These are phyloP conservation scores for Crotalaria pallida DNA, from an alignment of 306 rosid genomes.

Conservation along the genomic window DNA sequence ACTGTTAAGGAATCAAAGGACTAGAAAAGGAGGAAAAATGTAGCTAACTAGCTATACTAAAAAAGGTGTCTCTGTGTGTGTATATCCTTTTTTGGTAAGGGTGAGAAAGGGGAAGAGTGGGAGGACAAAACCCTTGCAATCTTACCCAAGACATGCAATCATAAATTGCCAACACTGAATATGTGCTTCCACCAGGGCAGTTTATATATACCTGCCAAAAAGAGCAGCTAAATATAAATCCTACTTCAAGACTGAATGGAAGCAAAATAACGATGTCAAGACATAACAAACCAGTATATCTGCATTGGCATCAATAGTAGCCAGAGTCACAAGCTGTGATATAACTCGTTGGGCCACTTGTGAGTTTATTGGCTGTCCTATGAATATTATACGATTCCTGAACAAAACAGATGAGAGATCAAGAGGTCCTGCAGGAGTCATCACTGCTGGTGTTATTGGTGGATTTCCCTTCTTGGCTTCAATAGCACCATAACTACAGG, in stretches of 20 bases:
- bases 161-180: constrained; percentile 88
- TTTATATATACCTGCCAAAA: constrained; percentile 71
- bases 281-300: constrained; percentile 70
- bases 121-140: background rate
- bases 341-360: constrained; percentile 93
- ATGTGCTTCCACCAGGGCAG: constrained; percentile 96
- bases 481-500: constrained; percentile 57
- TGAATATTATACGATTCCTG: constrained; percentile 87
- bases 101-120: background rate
- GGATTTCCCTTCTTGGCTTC: constrained; percentile 78
- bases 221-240: constrained; percentile 18
- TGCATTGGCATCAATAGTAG: constrained; percentile 71
- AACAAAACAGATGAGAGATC: constrained; percentile 85
- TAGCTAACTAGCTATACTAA: background rate
- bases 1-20: background rate
- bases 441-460: constrained; percentile 77
- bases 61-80: background rate
- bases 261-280: constrained; percentile 1
- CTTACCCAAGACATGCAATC: constrained; percentile 99
- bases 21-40: constrained; percentile 3
- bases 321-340: constrained; percentile 92
- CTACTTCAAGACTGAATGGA: background rate
- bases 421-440: constrained; percentile 91
- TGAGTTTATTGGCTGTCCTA: constrained; percentile 83
- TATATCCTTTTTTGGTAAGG: background rate